A percentile compares a stretch with the other conserved stretches of the same genome.
Conservation (phyloP, 1,139 yeast genomes). For the Williopsis jadinii region DNA sequence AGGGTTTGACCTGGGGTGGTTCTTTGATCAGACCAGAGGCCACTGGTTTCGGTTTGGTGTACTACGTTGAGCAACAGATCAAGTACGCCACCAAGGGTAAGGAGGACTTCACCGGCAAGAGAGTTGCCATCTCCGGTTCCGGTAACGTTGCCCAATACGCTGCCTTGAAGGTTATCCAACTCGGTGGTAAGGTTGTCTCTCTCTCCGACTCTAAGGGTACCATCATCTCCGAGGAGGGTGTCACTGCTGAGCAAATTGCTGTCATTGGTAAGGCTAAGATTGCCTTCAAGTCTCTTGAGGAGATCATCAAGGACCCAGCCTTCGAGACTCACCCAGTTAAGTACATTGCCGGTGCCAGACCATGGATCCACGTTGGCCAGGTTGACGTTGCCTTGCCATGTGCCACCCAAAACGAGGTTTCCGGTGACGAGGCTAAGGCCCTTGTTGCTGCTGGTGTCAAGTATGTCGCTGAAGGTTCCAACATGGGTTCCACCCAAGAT, state of each 20-base stretch:
- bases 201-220: constrained; percentile 93
- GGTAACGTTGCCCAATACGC: constrained; percentile 99
- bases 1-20: constrained; percentile 98
- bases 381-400: constrained; percentile 96
- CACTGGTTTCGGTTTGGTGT: constrained; percentile 95
- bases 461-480: constrained; percentile 97
- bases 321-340: constrained; percentile 47
- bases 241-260: constrained; percentile 72
- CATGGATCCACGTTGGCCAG: constrained; percentile 89
- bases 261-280: constrained; percentile 79
- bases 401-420: constrained; percentile 97
- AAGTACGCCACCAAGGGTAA: constrained; percentile 85
- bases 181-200: constrained; percentile 92
- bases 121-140: constrained; percentile 94
- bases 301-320: constrained; percentile 54
- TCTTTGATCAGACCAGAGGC: constrained; percentile 99
- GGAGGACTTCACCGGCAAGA: constrained; percentile 86
- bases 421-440: constrained; percentile 94
- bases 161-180: constrained; percentile 93
- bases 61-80: constrained; percentile 97
- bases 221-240: constrained; percentile 69
- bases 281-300: constrained; percentile 68
- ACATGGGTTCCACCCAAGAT: constrained; percentile 98
- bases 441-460: constrained; percentile 88
- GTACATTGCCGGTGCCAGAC: constrained; percentile 90